Percentiles rank a stretch among this genome's conserved stretches.
These are phyloP conservation scores for Colletotrichum sp. DNA, from an alignment of 2,329 filamentous ascomycete species.

Conservation along the genomic window DNA sequence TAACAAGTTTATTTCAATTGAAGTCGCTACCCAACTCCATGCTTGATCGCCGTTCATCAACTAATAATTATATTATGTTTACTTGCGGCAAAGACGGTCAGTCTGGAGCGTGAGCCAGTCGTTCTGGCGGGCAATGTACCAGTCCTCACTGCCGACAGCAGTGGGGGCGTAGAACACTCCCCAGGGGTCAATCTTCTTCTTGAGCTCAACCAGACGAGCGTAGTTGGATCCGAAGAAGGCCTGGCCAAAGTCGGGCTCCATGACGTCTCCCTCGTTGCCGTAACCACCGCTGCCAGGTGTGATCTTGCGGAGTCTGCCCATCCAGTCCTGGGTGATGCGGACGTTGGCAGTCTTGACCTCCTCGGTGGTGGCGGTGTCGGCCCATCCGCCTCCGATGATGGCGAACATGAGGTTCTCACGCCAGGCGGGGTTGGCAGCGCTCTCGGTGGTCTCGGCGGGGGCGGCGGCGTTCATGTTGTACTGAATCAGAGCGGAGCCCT, in stretches of 20 bases:
- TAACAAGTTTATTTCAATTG: not conserved
- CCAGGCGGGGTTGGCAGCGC: conserved; percentile 51
- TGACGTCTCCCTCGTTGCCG: conserved; percentile 35
- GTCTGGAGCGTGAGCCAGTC: conserved; percentile 19
- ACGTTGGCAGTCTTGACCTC: conserved; percentile 25
- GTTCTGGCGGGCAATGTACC: conserved; percentile 23
- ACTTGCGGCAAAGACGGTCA: conserved; percentile 12
- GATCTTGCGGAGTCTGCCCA: conserved; percentile 31
- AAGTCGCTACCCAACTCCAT: not conserved
- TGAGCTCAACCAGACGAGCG: conserved; percentile 27
- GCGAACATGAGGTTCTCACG: conserved; percentile 41
- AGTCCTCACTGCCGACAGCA: conserved; percentile 32
- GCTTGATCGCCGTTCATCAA: not conserved
- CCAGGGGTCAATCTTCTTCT: conserved; percentile 34
- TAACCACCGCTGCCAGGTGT: conserved; percentile 30
- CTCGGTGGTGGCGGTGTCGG: not conserved
- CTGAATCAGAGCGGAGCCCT: conserved; percentile 25
- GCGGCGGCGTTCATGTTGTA: conserved; percentile 24
- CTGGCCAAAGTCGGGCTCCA: conserved; percentile 32
- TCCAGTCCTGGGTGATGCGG: conserved; percentile 33
- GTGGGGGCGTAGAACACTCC: conserved; percentile 31
- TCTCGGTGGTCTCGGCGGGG: conserved; percentile 28
- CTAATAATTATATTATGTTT: not conserved
- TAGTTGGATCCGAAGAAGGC: conserved; percentile 36
- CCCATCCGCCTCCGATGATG: conserved; percentile 27